Conservation (phyloP, 2,329 filamentous ascomycete species). For the Fusarium dlaminii region DNA sequence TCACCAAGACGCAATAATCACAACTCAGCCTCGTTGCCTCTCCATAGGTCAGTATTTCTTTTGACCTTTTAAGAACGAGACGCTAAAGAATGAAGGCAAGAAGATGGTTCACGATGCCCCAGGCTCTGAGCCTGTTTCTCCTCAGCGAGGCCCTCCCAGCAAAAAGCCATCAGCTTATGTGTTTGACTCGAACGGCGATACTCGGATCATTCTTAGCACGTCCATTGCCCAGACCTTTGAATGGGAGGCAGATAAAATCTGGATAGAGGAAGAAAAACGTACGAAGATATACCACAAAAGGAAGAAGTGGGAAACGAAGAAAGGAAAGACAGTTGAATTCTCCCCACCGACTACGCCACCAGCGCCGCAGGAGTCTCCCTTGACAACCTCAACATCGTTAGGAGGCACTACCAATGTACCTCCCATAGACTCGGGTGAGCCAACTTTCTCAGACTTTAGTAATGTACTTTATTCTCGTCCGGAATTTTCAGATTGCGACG, state of each 20-base stretch:
- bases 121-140: accelerated
- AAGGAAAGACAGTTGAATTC: accelerated
- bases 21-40: accelerated
- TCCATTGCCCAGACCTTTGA: accelerated
- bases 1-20: accelerated
- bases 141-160: accelerated
- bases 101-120: background rate
- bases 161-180: background rate
- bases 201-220: background rate
- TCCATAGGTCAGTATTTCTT: accelerated
- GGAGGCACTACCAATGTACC: accelerated
- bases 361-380: accelerated
- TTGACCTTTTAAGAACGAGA: accelerated
- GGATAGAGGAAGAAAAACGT: accelerated
- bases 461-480: accelerated
- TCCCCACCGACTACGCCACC: background rate
- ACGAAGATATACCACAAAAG: accelerated
- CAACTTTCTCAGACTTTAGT: accelerated
- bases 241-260: background rate
- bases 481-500: accelerated
- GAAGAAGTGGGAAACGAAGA: background rate
- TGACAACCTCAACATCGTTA: accelerated
- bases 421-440: accelerated
- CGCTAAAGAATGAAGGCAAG: accelerated
- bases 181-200: background rate